Evolutionary conservation across 768 basidiomycete species (phyloP).

Genomic region (Lentinula boryana): DNA sequence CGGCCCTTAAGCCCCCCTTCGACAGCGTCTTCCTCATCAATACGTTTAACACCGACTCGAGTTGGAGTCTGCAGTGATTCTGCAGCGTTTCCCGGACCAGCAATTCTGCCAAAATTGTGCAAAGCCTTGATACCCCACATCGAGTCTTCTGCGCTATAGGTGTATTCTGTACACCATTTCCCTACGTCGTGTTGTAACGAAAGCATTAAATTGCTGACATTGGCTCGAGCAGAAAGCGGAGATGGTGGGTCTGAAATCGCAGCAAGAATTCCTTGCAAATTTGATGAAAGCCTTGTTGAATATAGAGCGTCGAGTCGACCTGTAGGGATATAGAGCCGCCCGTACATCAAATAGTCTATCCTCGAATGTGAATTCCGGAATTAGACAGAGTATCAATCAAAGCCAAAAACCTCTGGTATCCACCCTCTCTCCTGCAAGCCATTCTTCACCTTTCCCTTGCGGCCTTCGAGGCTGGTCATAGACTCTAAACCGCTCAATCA

Average conservation of each 20-base stretch:
- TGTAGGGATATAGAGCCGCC: conserved; percentile 84
- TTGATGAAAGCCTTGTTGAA: conserved; percentile 73
- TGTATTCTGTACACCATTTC: conserved; percentile 90
- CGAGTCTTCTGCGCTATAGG: conserved; percentile 88
- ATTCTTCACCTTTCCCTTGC: conserved; percentile 73
- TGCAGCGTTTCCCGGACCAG: conserved; percentile 25
- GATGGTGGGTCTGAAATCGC: conserved; percentile 80
- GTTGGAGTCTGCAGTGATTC: conserved; percentile 15
- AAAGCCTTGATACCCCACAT: conserved; percentile 89
- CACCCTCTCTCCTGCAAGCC: conserved; percentile 73
- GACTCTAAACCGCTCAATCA: conserved; percentile 84
- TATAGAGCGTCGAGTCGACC: conserved; percentile 87
- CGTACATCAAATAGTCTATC: conserved; percentile 89
- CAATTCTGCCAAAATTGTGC: conserved; percentile 81
- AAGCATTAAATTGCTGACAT: conserved; percentile 69
- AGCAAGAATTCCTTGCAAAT: conserved; percentile 76
- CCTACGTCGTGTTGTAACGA: conserved; percentile 90
- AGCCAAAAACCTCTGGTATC: conserved; percentile 61
- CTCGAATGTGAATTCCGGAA: conserved; percentile 9
- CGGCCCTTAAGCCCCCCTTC: conserved; percentile 89
- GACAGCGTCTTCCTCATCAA: conserved; percentile 92
- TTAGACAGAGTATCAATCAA: background rate
- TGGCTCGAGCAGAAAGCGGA: conserved; percentile 34
- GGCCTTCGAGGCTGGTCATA: conserved; percentile 79
- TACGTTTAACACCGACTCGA: conserved; percentile 54